A percentile compares a stretch with the other conserved stretches of the same genome.
Evolutionary conservation across 1,284 basidiomycete species (phyloP).

Genomic region (Hypsizygus ulmarius): DNA sequence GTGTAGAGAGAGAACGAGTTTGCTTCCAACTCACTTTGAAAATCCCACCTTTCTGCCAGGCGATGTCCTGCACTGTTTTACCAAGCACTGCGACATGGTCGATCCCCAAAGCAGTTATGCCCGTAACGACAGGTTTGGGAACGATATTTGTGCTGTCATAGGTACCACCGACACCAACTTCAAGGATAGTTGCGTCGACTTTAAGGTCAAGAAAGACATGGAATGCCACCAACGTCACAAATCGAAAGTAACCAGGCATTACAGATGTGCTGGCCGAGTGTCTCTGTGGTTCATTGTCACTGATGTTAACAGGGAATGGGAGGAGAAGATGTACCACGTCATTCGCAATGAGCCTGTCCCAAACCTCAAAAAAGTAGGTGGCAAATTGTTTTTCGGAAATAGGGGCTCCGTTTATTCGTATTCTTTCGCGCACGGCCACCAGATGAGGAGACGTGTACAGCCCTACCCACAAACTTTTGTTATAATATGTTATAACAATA

Average conservation of each 20-base stretch:
- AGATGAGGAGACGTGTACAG: slow-evolving; percentile 98
- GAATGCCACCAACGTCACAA: slow-evolving; percentile 89
- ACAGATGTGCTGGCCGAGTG: slow-evolving; percentile 56
- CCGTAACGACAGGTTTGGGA: slow-evolving; percentile 85
- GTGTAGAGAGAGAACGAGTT: background rate
- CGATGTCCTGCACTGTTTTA: slow-evolving; percentile 87
- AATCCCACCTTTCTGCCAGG: slow-evolving; percentile 95
- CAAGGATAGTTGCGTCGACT: slow-evolving; percentile 88
- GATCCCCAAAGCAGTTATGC: slow-evolving; percentile 87
- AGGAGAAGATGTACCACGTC: slow-evolving; percentile 42
- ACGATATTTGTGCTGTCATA: slow-evolving; percentile 98
- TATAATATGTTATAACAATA: background rate
- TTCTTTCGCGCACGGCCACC: slow-evolving; percentile 93
- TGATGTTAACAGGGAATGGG: slow-evolving; percentile 3
- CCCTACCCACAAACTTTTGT: slow-evolving; percentile 43
- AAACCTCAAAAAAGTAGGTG: slow-evolving; percentile 94
- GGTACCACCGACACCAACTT: slow-evolving; percentile 95
- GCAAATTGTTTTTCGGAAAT: slow-evolving; percentile 88
- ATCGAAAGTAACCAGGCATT: slow-evolving; percentile 94
- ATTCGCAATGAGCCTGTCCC: slow-evolving; percentile 84
- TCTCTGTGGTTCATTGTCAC: slow-evolving; percentile 37
- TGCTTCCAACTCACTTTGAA: slow-evolving; percentile 66
- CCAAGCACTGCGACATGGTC: slow-evolving; percentile 94
- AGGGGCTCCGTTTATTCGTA: slow-evolving; percentile 90
- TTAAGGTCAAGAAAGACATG: slow-evolving; percentile 83